Conservation (phyloP, 352 stramenopile species). For the Phytophthora idaei region DNA sequence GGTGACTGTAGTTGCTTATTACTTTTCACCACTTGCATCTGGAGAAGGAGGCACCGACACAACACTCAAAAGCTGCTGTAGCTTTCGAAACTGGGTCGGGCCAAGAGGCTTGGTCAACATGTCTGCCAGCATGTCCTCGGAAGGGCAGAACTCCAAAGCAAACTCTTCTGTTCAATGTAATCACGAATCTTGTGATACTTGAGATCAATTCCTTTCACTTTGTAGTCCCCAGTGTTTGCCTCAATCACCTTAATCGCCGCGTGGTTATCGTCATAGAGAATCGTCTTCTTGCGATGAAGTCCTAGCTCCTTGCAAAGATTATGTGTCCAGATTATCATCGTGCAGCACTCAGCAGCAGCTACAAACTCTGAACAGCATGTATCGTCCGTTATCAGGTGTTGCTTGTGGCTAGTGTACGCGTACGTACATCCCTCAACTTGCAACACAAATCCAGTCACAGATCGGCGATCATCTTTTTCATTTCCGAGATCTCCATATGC, state of each 20-base stretch:
- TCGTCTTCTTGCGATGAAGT: conserved; percentile 1
- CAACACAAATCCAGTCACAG: conserved; percentile 10
- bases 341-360: conserved; percentile 4
- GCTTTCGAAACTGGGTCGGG: conserved; percentile 10
- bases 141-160: conserved; percentile 7
- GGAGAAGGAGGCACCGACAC: conserved; percentile 2
- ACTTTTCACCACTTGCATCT: background rate
- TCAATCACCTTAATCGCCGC: conserved; percentile 5
- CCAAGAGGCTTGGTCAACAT: conserved; percentile 11
- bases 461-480: conserved; percentile 15
- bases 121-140: conserved; percentile 11
- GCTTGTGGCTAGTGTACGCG: conserved; percentile 6
- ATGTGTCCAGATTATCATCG: conserved; percentile 16
- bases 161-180: background rate
- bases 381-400: conserved; percentile 4
- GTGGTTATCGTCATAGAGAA: conserved; percentile 9
- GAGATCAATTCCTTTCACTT: conserved; percentile 9
- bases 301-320: conserved; percentile 17
- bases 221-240: conserved; percentile 16
- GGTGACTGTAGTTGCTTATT: background rate
- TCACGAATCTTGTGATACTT: conserved; percentile 1
- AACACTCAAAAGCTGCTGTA: conserved; percentile 7
- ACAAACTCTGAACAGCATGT: conserved; percentile 12
- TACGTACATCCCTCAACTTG: conserved; percentile 12
- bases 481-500: conserved; percentile 13